Base-by-base conservation (phyloP, 352 stramenopile genomes). In the Pilasporangium apinafurcum region DNA sequence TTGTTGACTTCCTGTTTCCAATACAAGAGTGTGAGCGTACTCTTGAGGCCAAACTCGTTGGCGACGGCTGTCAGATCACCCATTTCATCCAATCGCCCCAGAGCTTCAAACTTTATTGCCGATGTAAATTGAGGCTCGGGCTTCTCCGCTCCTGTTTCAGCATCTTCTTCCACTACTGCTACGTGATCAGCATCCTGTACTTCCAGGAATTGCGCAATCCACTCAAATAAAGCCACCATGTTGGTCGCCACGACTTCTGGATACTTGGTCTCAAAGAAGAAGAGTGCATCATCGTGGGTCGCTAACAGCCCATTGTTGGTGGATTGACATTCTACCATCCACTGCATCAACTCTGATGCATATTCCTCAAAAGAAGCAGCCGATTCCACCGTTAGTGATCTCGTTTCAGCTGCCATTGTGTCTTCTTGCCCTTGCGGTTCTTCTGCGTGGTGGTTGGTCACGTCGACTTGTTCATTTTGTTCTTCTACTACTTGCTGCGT, bases 191-290 rank as follows among this genome's bases (percentile, higher is more conserved):
- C n/a, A n/a, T n/a, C n/a, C n/a, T 59, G 48, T 21, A 88, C 25
- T 8, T 40, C 18, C 7, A 59, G 32, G 49, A 83, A 85, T 33
- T 61, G 52, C 35, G 69, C 49, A 20, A 88, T 53, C 72, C 76
- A 88, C n/a, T 62, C 56, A 43, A 88, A 88, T 7, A 74, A 54
- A 31, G 61, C 56, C 16, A 57, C 62, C 12, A 67, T 37, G 20
- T 65, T 59, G n/a, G n/a, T n/a, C 29, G 73, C 60, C 30, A 86
- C 52, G n/a, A 79, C 41, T 39, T 84, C 70, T 3, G 76, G 76
- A 38, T 73, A 68, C 12, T 57, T 65, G 28, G 65, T 70, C 47
- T 86, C 65, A 30, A 86, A 70, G 53, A 80, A 88, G 37, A 73
- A 78, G 37, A 88, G 51, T 22, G 75, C 68, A 44, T 88, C 72